Evolutionary conservation across 2,329 filamentous ascomycete species (phyloP), one percentile per base, ranked within the genome.

Genomic region (Pseudopithomyces chartarum): DNA sequence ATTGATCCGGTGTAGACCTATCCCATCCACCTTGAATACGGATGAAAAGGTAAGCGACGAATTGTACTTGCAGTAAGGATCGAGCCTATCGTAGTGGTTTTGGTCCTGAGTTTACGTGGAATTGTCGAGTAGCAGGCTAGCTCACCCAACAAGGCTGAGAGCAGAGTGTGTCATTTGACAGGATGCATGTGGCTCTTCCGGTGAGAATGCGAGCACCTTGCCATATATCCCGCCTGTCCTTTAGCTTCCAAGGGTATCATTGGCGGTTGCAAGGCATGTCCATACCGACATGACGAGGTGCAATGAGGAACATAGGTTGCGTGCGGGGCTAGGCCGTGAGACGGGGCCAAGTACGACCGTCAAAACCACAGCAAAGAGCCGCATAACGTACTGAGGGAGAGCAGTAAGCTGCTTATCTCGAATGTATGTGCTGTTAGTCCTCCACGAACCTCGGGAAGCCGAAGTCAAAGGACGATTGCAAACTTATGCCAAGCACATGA

Each of bases 121-220:
- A 11, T n/a, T 44, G 46, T 33, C 60, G 51, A 61, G 54, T 61
- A 29, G 44, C 13, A 52, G 33, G 22, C n/a, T 45, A 29, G 39
- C 51, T 15, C 32, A 49, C 39, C 52, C 19, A 33, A 39, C 56
- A 56, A 61, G 58, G 61, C 58, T 63, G 61, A 61, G 52, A 36
- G 33, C 20, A 6, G 36, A 20, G 12, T 15, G 13, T 52, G 22
- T 48, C 42, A 58, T 57, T 57, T 48, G 55, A 46, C 43, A 33
- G 22, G n/a, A 39, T 33, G 54, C 40, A 46, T 40, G 40, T 40
- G 52, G 4, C 40, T 29, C 42, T 32, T 63, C 61, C 61, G 59
- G 61, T 63, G 57, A 57, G 36, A 13, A 23, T 33, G 40, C 40
- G 23, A 48, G 39, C 20, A 51, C 13, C 54, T 36, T 29, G 54